Percentiles rank a stretch among this genome's conserved stretches.
Conservation (phyloP, 352 stramenopile genomes). For the Phytophthora sojae region DNA sequence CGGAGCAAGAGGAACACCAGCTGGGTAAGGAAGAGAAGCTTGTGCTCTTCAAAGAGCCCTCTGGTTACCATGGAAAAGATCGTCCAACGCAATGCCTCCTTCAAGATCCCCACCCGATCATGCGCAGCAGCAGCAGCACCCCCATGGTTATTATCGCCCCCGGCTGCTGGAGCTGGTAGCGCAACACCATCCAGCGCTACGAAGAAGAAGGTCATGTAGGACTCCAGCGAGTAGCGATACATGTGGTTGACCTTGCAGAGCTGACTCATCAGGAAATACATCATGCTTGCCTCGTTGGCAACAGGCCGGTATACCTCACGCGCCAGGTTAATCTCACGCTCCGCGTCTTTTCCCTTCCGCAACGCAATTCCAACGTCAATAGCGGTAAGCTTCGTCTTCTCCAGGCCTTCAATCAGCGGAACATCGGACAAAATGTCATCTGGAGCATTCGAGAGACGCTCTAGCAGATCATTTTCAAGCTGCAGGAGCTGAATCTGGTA, state of each 20-base stretch:
- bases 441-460: slow-evolving; percentile 91
- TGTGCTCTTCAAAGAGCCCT: slow-evolving; percentile 93
- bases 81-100: slow-evolving; percentile 85
- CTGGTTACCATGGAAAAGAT: slow-evolving; percentile 91
- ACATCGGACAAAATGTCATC: slow-evolving; percentile 94
- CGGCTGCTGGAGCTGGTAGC: neutral
- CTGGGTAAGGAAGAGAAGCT: slow-evolving; percentile 91
- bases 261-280: slow-evolving; percentile 94
- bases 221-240: slow-evolving; percentile 95
- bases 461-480: slow-evolving; percentile 91
- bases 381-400: slow-evolving; percentile 91
- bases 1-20: slow-evolving; percentile 87
- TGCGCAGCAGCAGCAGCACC: slow-evolving; percentile 37
- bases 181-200: slow-evolving; percentile 79
- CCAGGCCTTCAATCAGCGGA: slow-evolving; percentile 92
- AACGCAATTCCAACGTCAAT: slow-evolving; percentile 89
- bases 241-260: slow-evolving; percentile 93
- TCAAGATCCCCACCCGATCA: slow-evolving; percentile 70
- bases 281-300: slow-evolving; percentile 88
- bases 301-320: slow-evolving; percentile 92
- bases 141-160: slow-evolving; percentile 7
- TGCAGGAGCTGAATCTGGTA: slow-evolving; percentile 94
- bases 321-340: slow-evolving; percentile 92
- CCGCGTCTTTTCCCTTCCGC: slow-evolving; percentile 84
- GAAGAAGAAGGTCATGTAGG: slow-evolving; percentile 91